Evolutionary conservation across 345 rosid genomes (phyloP), one percentile per base, ranked within the genome.

Genomic region (Cardiospermum halicacabum): DNA sequence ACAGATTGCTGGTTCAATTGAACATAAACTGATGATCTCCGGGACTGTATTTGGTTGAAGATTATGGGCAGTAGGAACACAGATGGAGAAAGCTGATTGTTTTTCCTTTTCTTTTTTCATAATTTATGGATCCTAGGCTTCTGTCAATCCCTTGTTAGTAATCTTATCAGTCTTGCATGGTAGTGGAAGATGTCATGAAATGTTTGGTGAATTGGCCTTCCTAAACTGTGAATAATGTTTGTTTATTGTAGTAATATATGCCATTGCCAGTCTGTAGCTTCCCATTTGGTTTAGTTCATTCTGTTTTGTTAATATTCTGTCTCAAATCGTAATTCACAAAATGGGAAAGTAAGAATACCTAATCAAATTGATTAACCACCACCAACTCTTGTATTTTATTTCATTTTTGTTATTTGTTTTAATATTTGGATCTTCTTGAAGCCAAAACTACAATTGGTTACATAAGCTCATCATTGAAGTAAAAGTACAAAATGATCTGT

Each of bases 1-100:
- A 21, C 78, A 82, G 89, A 56, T 66, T 76, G 79, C 75, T 80
- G 74, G 69, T 78, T 51, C 81, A 69, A 31, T 21, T 84, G 72
- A 68, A 78, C 74, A 68, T 82, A 50, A 74, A 56, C 21, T 84
- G 80, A 84, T 84, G 80, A 84, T 58, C 39, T 42, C 60, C 39
- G 9, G 54, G 30, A 53, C 31, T 37, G 34, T 64, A 9, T 56
- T 55, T 18, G 16, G 43, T 42, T 22, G 34, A 19, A 50, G 64
- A 60, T 45, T 32, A 25, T 31, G 16, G 31, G 62, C 50, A 22
- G 49, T 40, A 61, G 60, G 65, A 64, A 49, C 34, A 65, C 58
- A 32, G 25, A 55, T 50, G 15, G 58, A 21, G 43, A 50, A 60
- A 21, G 57, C 19, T 48, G 27, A n/a, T 60, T 26, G 31, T 34